Evolutionary conservation across 129 eudicot genomes (phyloP).

Genomic region (Flaveria trinervia): DNA sequence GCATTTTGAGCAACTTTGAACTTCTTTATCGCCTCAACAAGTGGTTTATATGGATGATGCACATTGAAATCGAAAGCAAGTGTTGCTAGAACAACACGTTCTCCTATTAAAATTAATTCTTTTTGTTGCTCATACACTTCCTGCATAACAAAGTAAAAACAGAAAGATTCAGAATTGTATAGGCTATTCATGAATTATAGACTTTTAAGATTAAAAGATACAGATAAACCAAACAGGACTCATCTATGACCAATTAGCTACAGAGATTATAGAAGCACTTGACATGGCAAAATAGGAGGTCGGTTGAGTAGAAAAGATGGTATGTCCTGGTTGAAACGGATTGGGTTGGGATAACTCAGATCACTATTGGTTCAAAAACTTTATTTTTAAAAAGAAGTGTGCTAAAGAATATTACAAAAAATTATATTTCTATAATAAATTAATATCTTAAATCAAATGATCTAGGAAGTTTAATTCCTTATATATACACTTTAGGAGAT

Average conservation of each 20-base stretch:
- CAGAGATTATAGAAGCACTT: background rate
- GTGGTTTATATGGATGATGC: slow-evolving; percentile 92
- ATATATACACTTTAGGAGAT: background rate
- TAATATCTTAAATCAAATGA: background rate
- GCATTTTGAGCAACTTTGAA: slow-evolving; percentile 92
- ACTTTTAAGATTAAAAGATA: background rate
- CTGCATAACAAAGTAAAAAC: slow-evolving; percentile 45
- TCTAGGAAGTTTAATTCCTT: background rate
- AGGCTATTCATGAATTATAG: background rate
- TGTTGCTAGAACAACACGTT: slow-evolving; percentile 81
- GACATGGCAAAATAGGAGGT: too few species aligned
- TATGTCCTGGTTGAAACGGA: background rate
- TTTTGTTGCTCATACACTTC: slow-evolving; percentile 96
- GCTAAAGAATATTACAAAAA: background rate
- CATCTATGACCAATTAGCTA: background rate
- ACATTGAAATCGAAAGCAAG: slow-evolving; percentile 88
- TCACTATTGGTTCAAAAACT: background rate
- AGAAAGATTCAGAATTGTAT: background rate
- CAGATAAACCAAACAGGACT: background rate
- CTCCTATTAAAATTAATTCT: slow-evolving; percentile 75
- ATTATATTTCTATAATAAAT: background rate
- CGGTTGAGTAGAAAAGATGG: background rate
- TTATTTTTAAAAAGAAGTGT: background rate
- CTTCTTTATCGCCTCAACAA: slow-evolving; percentile 95
- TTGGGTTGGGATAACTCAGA: background rate